phyloP scores from a whole-genome alignment of 257 asterid genomes.

The Nicotiana tabacum region DNA sequence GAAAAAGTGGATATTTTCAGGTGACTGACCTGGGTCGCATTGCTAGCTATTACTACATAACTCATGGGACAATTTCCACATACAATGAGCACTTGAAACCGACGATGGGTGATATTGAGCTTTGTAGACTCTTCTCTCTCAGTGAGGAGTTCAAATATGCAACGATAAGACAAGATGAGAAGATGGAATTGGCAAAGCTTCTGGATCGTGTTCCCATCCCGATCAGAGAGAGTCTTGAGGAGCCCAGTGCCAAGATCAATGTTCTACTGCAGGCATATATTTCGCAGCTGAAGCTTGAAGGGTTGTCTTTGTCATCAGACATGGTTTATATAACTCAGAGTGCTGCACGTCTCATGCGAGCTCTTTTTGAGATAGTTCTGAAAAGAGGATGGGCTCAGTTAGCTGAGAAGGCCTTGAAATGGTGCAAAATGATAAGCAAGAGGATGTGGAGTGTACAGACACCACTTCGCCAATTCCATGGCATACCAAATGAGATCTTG shows the following conservation, averaged over 20 bases:
- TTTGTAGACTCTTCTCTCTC: conserved; percentile 43
- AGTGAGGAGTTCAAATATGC: conserved; percentile 43
- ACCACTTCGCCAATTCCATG: conserved; percentile 40
- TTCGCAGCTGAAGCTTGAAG: conserved; percentile 41
- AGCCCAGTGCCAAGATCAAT: conserved; percentile 47
- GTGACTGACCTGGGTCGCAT: conserved; percentile 47
- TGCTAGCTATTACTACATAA: conserved; percentile 40
- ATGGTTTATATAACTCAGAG: conserved; percentile 47
- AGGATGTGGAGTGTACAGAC: conserved; percentile 49
- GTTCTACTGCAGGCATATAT: conserved; percentile 39
- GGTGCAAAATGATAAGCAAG: conserved; percentile 44
- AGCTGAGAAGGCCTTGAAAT: conserved; percentile 41
- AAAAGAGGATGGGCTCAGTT: conserved; percentile 43
- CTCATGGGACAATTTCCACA: conserved; percentile 43
- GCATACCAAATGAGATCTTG: conserved; percentile 33
- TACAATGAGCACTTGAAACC: conserved; percentile 41
- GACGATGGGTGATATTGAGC: conserved; percentile 46
- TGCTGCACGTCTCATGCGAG: conserved; percentile 45
- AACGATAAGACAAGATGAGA: conserved; percentile 40
- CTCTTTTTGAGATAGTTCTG: conserved; percentile 35
- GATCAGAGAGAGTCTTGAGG: conserved; percentile 39
- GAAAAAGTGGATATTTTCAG: conserved; percentile 46
- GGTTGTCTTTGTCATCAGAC: conserved; percentile 40
- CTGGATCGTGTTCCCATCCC: conserved; percentile 44
- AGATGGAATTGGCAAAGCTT: conserved; percentile 39